Conservation (phyloP, 2,329 filamentous ascomycete genomes). For the Aspergillus tubingensis region DNA sequence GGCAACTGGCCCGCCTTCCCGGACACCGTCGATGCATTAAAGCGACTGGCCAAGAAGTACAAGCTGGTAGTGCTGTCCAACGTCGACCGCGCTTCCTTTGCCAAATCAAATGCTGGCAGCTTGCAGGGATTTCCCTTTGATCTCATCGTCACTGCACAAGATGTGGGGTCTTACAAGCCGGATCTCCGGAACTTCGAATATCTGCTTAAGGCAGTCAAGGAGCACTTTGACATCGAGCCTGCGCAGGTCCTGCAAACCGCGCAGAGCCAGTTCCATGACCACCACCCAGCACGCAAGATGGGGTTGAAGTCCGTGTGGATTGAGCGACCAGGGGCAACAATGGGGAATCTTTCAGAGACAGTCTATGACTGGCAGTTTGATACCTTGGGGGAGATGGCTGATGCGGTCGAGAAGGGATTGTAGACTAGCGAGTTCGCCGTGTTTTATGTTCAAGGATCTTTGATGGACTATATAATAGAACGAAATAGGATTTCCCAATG, state of each 20-base stretch:
- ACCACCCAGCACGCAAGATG: conserved; percentile 63
- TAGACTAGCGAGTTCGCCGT: too few species aligned
- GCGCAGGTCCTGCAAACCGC: conserved; percentile 67
- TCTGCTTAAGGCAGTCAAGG: conserved; percentile 57
- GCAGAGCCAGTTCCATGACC: conserved; percentile 67
- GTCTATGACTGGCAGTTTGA: conserved; percentile 60
- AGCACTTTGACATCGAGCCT: conserved; percentile 59
- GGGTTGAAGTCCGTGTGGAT: conserved; percentile 69
- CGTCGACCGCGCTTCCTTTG: conserved; percentile 56
- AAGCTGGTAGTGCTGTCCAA: conserved; percentile 62
- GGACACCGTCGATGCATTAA: conserved; percentile 58
- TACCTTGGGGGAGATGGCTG: conserved; percentile 62
- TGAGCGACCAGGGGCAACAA: conserved; percentile 45
- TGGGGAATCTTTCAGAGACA: conserved; percentile 42
- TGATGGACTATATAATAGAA: too few species aligned
- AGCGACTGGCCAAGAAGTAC: conserved; percentile 51
- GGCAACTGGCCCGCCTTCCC: conserved; percentile 58
- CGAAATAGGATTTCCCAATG: too few species aligned
- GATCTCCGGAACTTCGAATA: conserved; percentile 65
- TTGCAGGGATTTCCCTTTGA: conserved; percentile 60
- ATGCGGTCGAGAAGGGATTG: conserved; percentile 36
- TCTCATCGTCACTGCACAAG: conserved; percentile 68
- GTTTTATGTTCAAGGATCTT: too few species aligned
- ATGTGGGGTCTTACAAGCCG: conserved; percentile 73
- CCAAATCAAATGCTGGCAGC: conserved; percentile 48